Conservation (phyloP, 2,329 filamentous ascomycete genomes). For the Periconia sp. region DNA sequence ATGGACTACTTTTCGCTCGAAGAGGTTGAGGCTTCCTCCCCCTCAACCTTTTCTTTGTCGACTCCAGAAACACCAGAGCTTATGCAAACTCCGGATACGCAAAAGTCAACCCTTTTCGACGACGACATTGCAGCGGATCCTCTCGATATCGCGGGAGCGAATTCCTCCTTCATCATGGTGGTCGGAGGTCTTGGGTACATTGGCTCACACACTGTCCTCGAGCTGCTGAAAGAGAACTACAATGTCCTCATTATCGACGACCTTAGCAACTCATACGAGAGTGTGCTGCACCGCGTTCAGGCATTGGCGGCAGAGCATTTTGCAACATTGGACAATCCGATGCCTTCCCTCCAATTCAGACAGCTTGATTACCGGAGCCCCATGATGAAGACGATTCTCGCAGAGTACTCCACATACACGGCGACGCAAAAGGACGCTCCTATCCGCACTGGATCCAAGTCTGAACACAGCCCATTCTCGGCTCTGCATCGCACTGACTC, state of each 20-base stretch:
- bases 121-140: constrained; percentile 49
- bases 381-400: constrained; percentile 47
- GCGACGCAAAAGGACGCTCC: constrained; percentile 17
- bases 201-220: constrained; percentile 58
- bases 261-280: constrained; percentile 49
- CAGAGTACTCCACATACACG: constrained; percentile 43
- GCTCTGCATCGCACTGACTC: constrained; percentile 33
- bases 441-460: constrained; percentile 16
- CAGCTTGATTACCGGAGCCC: constrained; percentile 52
- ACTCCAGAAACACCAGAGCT: constrained; percentile 24
- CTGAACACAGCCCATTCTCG: constrained; percentile 30
- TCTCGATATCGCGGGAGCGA: constrained; percentile 40
- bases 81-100: constrained; percentile 48
- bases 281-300: constrained; percentile 41
- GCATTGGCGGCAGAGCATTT: constrained; percentile 42
- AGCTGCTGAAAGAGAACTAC: constrained; percentile 57
- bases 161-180: constrained; percentile 52
- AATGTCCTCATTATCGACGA: constrained; percentile 54
- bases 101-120: constrained; percentile 50
- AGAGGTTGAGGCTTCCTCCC: constrained; percentile 29
- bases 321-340: constrained; percentile 39
- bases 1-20: constrained; percentile 26
- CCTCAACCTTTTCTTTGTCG: constrained; percentile 31
- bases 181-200: constrained; percentile 59
- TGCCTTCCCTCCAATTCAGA: constrained; percentile 51